These are phyloP conservation scores for Dryas alaskensis DNA, from an alignment of 306 rosid genomes.

Conservation along the genomic window DNA sequence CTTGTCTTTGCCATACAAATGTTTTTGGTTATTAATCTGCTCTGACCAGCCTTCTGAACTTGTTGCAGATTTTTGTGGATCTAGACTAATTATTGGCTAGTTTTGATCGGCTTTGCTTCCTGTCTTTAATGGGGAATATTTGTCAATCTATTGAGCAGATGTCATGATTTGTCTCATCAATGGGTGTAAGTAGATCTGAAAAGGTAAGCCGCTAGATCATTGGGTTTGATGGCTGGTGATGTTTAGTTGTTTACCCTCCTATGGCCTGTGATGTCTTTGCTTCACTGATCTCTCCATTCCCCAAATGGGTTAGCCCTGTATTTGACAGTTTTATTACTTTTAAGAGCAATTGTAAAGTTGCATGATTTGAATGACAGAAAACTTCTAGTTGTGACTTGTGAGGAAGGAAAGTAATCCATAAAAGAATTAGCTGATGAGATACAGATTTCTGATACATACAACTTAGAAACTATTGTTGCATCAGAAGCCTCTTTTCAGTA, in stretches of 20 bases:
- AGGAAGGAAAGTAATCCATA: neutral
- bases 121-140: neutral
- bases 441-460: neutral
- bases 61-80: slow-evolving; percentile 81
- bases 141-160: neutral
- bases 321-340: neutral
- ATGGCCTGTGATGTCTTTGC: neutral
- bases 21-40: neutral
- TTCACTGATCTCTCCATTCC: neutral
- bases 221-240: neutral
- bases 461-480: neutral
- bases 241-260: neutral
- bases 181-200: neutral
- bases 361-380: neutral
- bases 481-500: neutral
- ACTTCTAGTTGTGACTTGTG: neutral
- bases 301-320: neutral
- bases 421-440: neutral
- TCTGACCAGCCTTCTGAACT: slow-evolving; percentile 24
- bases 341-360: neutral
- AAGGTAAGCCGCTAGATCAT: neutral
- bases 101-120: neutral
- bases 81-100: slow-evolving; percentile 32
- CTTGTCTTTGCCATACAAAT: neutral
- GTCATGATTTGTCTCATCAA: neutral